Conservation (phyloP, 1,284 basidiomycete genomes). For the Microbotryomycetes sp. region DNA sequence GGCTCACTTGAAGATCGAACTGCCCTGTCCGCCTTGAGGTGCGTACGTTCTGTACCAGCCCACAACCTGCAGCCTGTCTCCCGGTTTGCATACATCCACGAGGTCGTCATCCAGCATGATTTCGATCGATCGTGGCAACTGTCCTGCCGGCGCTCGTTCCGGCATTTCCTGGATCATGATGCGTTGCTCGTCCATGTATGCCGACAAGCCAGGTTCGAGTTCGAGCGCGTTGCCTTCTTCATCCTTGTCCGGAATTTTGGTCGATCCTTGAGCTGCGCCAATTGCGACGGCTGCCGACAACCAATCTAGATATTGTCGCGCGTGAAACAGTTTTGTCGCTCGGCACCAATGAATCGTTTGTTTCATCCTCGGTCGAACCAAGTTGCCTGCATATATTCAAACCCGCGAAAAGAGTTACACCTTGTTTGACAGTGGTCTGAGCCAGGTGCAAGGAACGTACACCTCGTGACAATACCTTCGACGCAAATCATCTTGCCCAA, state of each 20-base stretch:
- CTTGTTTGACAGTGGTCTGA: neutral
- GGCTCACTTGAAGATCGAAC: conserved; percentile 74
- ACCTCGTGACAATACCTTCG: conserved; percentile 97
- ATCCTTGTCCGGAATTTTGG: conserved; percentile 85
- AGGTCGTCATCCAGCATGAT: conserved; percentile 94
- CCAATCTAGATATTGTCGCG: conserved; percentile 86
- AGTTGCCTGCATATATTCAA: conserved; percentile 51
- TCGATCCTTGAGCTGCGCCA: conserved; percentile 70
- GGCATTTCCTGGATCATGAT: conserved; percentile 99
- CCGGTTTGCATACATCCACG: conserved; percentile 95
- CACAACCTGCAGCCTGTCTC: conserved; percentile 93
- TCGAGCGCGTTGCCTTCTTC: conserved; percentile 79
- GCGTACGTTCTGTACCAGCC: conserved; percentile 92
- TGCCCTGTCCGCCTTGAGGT: conserved; percentile 65
- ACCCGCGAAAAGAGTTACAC: neutral
- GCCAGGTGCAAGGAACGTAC: conserved; percentile 42
- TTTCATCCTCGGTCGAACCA: conserved; percentile 97
- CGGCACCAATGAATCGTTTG: conserved; percentile 94
- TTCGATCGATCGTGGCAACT: conserved; percentile 90
- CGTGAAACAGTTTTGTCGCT: conserved; percentile 73
- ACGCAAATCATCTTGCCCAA: conserved; percentile 94
- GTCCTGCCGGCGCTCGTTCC: conserved; percentile 92
- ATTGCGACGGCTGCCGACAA: conserved; percentile 66
- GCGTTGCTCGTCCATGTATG: conserved; percentile 93
- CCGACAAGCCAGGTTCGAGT: conserved; percentile 87